Base-by-base conservation (phyloP, 2,329 filamentous ascomycete species). In the Monosporascus cannonballus region DNA sequence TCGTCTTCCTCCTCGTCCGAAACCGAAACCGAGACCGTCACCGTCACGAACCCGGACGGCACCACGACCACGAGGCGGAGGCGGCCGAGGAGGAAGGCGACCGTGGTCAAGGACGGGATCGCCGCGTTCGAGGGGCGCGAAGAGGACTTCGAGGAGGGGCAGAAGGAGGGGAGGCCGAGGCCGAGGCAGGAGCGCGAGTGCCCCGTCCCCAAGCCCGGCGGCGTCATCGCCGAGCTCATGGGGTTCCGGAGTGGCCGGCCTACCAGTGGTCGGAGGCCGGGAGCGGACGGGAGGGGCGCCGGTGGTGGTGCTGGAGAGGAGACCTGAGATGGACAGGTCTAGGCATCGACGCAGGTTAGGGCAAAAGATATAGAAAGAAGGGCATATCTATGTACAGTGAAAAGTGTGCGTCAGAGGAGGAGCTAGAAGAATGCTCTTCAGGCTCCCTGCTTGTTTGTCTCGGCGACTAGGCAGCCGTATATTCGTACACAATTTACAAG, bases 191-290 rank as follows among this genome's bases (percentile, higher is more conserved):
- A 77, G 65, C 80, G 90, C 63, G 90, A 95, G 67, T 99, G 94
- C 67, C 94, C 94, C 0, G 85, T 99, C 14, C 94, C 94, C 5
- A 96, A 96, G 71, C 93, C 94, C 0, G 79, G 84, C 34, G 92
- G 91, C 3, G 72, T 91, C 36, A 72, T 96, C 46, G 89, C 89
- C 14, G 81, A 88, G 65, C 76, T 93, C 61, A 71, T 94, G 56
- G 90, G 89, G 0, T 87, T 93, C 66, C 79, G 78, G 60, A 74
- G 69, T 54, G 42, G 18, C 3, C 15, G 30, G 8, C 18, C 17
- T 17, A 38, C 34, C 15, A 14, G 27, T 30, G 27, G 9, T 30
- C 8, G 27, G 39, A 42, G 4, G 9, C 15, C 34, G 15, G 36
- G 47, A 48, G 30, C 20, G 37, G 17, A 18, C n/a, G 14, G 39